Percentiles rank a stretch among this genome's conserved stretches.
phyloP scores from a whole-genome alignment of 2,329 filamentous ascomycete species.

The Colletotrichum viniferum region DNA sequence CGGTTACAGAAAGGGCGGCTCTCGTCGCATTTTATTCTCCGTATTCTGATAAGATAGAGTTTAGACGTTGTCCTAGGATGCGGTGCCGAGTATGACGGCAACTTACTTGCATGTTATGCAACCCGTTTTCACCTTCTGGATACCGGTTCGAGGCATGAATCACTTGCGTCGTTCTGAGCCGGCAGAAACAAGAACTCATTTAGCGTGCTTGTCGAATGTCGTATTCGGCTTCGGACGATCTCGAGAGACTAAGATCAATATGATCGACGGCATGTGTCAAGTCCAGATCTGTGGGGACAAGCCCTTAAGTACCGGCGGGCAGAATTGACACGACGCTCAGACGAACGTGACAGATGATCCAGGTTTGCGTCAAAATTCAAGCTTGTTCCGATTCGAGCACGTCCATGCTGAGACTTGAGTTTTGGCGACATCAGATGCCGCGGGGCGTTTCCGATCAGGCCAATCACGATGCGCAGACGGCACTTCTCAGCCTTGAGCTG shows the following conservation, averaged over 20 bases:
- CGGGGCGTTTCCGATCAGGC: not conserved
- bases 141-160: not conserved
- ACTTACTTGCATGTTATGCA: conserved; percentile 25
- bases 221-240: not conserved
- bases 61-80: not conserved
- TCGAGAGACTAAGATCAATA: not conserved
- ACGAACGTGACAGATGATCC: not conserved
- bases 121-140: conserved; percentile 18
- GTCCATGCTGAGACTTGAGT: not conserved
- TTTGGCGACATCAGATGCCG: not conserved
- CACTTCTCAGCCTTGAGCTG: not conserved
- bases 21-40: conserved; percentile 24
- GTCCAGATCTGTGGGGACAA: not conserved
- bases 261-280: not conserved
- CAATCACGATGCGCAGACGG: not conserved
- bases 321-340: not conserved
- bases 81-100: not conserved
- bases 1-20: conserved; percentile 16
- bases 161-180: not conserved
- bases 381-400: not conserved
- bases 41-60: not conserved
- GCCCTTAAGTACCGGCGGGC: not conserved
- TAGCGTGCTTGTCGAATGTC: not conserved
- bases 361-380: not conserved
- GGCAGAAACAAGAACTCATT: not conserved